A percentile compares a stretch with the other conserved stretches of the same genome.
Conservation (phyloP, 2,329 filamentous ascomycete species). For the Hymenotorrendiella dingleyae region DNA sequence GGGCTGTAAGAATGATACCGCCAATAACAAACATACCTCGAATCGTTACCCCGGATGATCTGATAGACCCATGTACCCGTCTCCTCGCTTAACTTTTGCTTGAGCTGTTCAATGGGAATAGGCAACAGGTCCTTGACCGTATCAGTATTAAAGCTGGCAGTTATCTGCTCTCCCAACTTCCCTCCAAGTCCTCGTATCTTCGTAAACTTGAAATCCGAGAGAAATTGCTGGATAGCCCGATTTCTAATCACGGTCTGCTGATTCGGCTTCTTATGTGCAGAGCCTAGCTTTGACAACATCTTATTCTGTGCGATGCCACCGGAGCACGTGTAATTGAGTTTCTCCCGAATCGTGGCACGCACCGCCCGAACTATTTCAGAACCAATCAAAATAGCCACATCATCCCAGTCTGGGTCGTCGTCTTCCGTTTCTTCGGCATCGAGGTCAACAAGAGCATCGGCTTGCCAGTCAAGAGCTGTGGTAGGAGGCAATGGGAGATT, state of each 20-base stretch:
- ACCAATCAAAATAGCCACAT: slow-evolving; percentile 78
- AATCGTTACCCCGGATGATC: slow-evolving; percentile 78
- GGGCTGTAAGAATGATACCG: neutral
- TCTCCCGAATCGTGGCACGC: slow-evolving; percentile 60
- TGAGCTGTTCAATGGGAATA: slow-evolving; percentile 68
- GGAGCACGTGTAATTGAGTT: slow-evolving; percentile 84
- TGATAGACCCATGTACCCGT: slow-evolving; percentile 82
- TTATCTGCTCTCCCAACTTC: slow-evolving; percentile 84
- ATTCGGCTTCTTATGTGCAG: slow-evolving; percentile 87
- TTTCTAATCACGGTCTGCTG: slow-evolving; percentile 90
- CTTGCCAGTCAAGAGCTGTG: slow-evolving; percentile 74
- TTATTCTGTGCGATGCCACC: slow-evolving; percentile 88
- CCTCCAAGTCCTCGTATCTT: slow-evolving; percentile 94
- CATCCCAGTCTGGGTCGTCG: slow-evolving; percentile 91
- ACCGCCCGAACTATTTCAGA: slow-evolving; percentile 82
- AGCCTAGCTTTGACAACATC: slow-evolving; percentile 90
- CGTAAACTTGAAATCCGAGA: slow-evolving; percentile 83
- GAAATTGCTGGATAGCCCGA: slow-evolving; percentile 71
- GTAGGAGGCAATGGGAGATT: slow-evolving; percentile 66
- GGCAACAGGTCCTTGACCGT: slow-evolving; percentile 67
- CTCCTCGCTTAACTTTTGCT: slow-evolving; percentile 73
- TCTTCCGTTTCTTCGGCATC: slow-evolving; percentile 67
- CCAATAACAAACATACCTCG: slow-evolving; percentile 18
- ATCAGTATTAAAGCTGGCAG: slow-evolving; percentile 75
- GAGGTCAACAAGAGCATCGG: slow-evolving; percentile 76